Base-by-base conservation (phyloP, 345 rosid genomes). In the Excoecaria cochinchinensis region DNA sequence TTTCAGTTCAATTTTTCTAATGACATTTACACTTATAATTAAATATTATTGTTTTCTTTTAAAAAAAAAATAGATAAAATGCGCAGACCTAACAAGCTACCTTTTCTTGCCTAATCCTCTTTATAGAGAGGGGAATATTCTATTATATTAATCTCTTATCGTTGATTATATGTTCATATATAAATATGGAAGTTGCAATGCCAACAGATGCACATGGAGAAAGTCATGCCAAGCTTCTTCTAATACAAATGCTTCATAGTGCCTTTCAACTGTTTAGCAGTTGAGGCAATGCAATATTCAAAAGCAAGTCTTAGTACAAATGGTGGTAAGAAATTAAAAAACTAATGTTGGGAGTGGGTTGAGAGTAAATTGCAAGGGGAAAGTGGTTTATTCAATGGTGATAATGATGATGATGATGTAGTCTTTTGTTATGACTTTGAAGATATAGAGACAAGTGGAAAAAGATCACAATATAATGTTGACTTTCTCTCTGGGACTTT, bases 341-440 rank as follows among this genome's bases (percentile, higher is more conserved):
- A 63, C 19, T 1, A 50, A 52, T 50, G 13, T 6, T 57, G 25
- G 61, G 40, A 44, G 59, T 21, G 17, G 24, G n/a, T 7, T 1
- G 16, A 25, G 0, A 24, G 69, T 11, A n/a, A 44, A 22, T 67
- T 24, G 25, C 48, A 50, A 50, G 16, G 50, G 44, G 57, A 11
- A 14, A 57, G 50, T 25, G 59, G 9, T 17, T 31, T 40, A 50
- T 68, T 57, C 21, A 36, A 68, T 10, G 11, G 1, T 57, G 56
- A 10, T 36, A 22, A 39, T 53, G 76, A 64, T 56, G 73, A 46
- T 58, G 84, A 52, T 71, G 81, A 65, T 63, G 82, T 0, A 47
- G 79, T 58, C 71, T 68, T 40, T 77, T 67, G 76, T 67, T 73
- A 73, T 39, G 75, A 68, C 70, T 72, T 72, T 56, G 81, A 77